Conservation (phyloP, 768 basidiomycete genomes). For the Amanita pallidorosea region DNA sequence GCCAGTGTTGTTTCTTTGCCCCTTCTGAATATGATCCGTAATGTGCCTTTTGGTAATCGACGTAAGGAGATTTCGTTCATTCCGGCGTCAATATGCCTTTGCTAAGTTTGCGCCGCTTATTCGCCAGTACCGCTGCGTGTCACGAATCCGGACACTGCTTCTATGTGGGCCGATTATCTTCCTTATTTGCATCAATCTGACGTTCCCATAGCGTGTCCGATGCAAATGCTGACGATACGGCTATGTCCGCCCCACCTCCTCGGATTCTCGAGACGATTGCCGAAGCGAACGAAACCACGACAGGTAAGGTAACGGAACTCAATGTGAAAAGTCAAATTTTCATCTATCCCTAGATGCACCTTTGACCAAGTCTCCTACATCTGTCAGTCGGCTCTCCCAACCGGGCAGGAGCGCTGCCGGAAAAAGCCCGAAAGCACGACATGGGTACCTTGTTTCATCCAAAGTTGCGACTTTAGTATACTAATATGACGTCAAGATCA, state of each 20-base stretch:
- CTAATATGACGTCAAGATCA: neutral
- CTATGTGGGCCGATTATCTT: slow-evolving; percentile 19
- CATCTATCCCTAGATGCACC: neutral
- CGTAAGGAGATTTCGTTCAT: slow-evolving; percentile 16
- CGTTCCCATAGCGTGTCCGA: slow-evolving; percentile 1
- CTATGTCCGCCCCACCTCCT: neutral
- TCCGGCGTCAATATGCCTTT: slow-evolving; percentile 3
- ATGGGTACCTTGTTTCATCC: neutral
- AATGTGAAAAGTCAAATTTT: neutral
- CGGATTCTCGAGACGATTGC: slow-evolving; percentile 5
- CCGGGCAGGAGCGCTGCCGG: neutral
- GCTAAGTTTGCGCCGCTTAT: neutral
- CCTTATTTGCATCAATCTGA: neutral
- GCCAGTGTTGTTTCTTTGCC: slow-evolving; percentile 42
- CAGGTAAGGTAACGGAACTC: neutral
- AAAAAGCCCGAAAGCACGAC: neutral
- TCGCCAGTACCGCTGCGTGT: slow-evolving; percentile 16
- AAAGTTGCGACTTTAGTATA: neutral
- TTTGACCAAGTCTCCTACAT: neutral
- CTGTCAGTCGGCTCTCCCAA: neutral
- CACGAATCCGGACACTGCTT: slow-evolving; percentile 29
- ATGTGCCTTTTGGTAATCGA: slow-evolving; percentile 36
- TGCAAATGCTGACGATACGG: slow-evolving; percentile 13
- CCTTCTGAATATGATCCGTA: slow-evolving; percentile 32
- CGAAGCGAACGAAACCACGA: slow-evolving; percentile 1